A percentile compares a stretch with the other conserved stretches of the same genome.
Evolutionary conservation across 768 basidiomycete genomes (phyloP).

Genomic region (Lentinula edodes): DNA sequence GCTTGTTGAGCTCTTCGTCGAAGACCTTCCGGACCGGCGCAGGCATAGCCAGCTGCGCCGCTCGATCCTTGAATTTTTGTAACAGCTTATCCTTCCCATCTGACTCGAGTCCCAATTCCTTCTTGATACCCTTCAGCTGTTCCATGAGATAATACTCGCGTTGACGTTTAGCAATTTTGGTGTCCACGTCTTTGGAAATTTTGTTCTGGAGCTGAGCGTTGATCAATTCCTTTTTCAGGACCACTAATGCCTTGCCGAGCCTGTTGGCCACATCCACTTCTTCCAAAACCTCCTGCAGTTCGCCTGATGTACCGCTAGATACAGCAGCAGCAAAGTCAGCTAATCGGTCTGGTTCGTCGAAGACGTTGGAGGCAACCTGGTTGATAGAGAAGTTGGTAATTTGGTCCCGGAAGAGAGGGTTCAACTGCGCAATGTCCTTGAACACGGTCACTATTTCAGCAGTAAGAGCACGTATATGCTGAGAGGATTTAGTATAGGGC

Average conservation of each 20-base stretch:
- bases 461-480: conserved; percentile 94
- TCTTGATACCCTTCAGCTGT: conserved; percentile 94
- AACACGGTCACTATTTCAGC: conserved; percentile 95
- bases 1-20: conserved; percentile 91
- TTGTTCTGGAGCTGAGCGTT: conserved; percentile 94
- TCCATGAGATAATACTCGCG: conserved; percentile 96
- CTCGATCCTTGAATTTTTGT: conserved; percentile 87
- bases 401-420: conserved; percentile 97
- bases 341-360: conserved; percentile 95
- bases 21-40: conserved; percentile 88
- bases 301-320: conserved; percentile 85
- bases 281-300: conserved; percentile 92
- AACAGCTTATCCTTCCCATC: conserved; percentile 94
- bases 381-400: conserved; percentile 95
- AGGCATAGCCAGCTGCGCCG: conserved; percentile 80
- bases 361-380: conserved; percentile 88
- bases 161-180: conserved; percentile 91
- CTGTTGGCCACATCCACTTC: conserved; percentile 82
- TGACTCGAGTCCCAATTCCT: conserved; percentile 91
- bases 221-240: conserved; percentile 97
- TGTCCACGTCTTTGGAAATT: conserved; percentile 88
- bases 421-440: conserved; percentile 97
- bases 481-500: conserved; percentile 79
- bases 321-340: conserved; percentile 98
- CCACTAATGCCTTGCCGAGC: conserved; percentile 82